phyloP scores from a whole-genome alignment of 148 eudicot genomes.

The Cornus florida region DNA sequence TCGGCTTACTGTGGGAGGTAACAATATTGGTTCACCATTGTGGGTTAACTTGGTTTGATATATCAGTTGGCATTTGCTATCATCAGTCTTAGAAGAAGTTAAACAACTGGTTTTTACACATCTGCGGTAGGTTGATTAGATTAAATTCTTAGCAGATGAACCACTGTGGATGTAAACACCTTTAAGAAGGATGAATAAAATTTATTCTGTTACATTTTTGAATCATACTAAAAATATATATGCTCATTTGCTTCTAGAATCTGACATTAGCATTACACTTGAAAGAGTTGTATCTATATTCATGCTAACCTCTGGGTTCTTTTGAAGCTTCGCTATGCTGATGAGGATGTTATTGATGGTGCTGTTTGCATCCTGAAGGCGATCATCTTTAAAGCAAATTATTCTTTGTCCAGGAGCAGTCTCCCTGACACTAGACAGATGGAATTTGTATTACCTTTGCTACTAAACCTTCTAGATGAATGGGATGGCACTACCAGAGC shows the following conservation, averaged over 20 bases:
- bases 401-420: slow-evolving; percentile 24
- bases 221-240: background rate
- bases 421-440: slow-evolving; percentile 40
- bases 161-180: background rate
- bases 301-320: slow-evolving; percentile 9
- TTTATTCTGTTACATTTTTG: background rate
- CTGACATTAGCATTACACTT: background rate
- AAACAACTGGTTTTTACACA: too few relatives aligned
- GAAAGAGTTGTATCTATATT: background rate
- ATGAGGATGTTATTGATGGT: slow-evolving; percentile 56
- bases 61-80: background rate
- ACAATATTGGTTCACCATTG: background rate
- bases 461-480: slow-evolving; percentile 60
- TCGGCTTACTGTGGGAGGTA: too few relatives aligned
- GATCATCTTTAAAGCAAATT: slow-evolving; percentile 42
- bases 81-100: too few relatives aligned
- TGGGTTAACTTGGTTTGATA: background rate
- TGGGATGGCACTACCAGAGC: slow-evolving; percentile 72
- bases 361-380: slow-evolving; percentile 58
- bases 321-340: slow-evolving; percentile 58
- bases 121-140: too few relatives aligned
- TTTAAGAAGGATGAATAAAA: background rate
- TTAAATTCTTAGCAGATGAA: too few relatives aligned
- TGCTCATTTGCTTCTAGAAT: background rate
- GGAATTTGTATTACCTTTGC: slow-evolving; percentile 43